These are phyloP conservation scores for Tubosaeta sp. DNA, from an alignment of 768 basidiomycete species.

Conservation along the genomic window DNA sequence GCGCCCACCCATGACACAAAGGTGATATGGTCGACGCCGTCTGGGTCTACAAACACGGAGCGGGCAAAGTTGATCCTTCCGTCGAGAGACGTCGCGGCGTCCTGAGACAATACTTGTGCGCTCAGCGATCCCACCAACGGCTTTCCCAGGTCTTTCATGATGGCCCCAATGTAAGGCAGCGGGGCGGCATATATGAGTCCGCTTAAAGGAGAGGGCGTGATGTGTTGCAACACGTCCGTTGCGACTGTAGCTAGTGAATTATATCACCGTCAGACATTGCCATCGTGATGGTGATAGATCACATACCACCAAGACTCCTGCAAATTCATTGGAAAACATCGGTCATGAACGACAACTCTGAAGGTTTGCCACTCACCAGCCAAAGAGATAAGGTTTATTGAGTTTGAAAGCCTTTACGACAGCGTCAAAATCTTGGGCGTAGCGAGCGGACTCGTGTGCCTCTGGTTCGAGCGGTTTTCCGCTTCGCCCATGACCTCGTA, in stretches of 20 bases:
- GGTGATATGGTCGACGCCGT: conserved; percentile 4
- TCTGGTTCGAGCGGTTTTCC: conserved; percentile 1
- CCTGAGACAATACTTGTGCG: background rate
- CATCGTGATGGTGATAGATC: background rate
- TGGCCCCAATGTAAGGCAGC: conserved; percentile 8
- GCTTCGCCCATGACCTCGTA: conserved; percentile 7
- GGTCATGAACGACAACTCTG: background rate
- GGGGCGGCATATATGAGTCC: conserved; percentile 6
- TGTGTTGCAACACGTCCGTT: conserved; percentile 1
- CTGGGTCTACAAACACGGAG: conserved; percentile 2
- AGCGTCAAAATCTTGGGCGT: conserved; percentile 6
- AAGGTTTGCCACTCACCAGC: background rate
- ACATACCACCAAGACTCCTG: conserved; percentile 9
- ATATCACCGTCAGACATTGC: background rate
- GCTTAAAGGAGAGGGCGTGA: background rate
- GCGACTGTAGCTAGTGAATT: background rate
- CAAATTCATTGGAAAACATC: background rate
- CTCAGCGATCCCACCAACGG: background rate
- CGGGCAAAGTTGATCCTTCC: conserved; percentile 3
- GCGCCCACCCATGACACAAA: conserved; percentile 5
- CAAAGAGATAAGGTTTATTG: conserved; percentile 3
- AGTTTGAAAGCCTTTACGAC: conserved; percentile 1
- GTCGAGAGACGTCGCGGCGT: background rate
- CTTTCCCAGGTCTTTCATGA: conserved; percentile 1
- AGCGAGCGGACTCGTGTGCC: conserved; percentile 6